phyloP scores from a whole-genome alignment of 805 yeast genomes.

The Lipomyces mesembrius region DNA sequence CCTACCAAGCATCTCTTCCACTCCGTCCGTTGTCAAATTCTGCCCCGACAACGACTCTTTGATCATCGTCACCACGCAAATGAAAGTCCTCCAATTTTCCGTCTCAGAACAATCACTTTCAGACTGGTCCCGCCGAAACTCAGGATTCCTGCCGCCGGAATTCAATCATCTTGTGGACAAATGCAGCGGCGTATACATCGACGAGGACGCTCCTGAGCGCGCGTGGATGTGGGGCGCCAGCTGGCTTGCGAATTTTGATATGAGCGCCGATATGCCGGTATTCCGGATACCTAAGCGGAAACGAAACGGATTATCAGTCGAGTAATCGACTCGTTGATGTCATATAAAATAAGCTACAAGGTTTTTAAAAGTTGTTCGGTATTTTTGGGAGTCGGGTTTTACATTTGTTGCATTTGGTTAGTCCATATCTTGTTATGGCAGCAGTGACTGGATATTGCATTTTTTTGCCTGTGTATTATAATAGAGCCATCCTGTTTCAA shows the following conservation, averaged over 20 bases:
- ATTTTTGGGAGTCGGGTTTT: background rate
- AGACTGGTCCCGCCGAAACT: slow-evolving; percentile 77
- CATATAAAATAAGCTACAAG: background rate
- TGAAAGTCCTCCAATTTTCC: slow-evolving; percentile 72
- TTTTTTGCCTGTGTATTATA: background rate
- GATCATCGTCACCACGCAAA: slow-evolving; percentile 68
- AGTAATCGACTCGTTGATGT: slow-evolving; percentile 23
- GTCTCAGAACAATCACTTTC: slow-evolving; percentile 52
- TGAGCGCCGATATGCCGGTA: slow-evolving; percentile 54
- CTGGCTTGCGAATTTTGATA: slow-evolving; percentile 79
- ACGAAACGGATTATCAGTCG: slow-evolving; percentile 53
- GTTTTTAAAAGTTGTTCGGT: background rate
- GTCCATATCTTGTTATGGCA: background rate
- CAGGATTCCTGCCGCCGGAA: slow-evolving; percentile 72
- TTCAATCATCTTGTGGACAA: slow-evolving; percentile 63
- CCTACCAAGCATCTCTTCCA: slow-evolving; percentile 62
- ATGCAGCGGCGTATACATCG: slow-evolving; percentile 71
- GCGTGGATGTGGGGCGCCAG: slow-evolving; percentile 88
- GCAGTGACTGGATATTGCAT: background rate
- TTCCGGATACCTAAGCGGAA: slow-evolving; percentile 48
- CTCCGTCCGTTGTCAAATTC: slow-evolving; percentile 66
- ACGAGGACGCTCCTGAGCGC: slow-evolving; percentile 49
- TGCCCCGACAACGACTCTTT: slow-evolving; percentile 51
- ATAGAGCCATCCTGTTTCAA: background rate
- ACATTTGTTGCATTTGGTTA: background rate